Conservation (phyloP, 176 grass and related monocot species). For the Cocos nucifera region DNA sequence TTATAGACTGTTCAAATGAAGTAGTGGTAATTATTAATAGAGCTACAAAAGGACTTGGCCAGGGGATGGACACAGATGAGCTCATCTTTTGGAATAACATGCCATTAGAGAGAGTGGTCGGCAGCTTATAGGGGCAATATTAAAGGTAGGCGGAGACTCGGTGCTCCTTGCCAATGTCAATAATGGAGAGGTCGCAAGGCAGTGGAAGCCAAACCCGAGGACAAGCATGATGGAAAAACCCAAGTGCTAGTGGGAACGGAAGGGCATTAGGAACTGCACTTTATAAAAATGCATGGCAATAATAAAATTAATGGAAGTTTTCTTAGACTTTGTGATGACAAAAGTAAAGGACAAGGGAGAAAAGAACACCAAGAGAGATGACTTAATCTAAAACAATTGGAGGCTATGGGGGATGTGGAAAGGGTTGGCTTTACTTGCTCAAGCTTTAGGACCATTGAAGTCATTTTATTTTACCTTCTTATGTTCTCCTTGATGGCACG, state of each 20-base stretch:
- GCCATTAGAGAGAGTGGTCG: slow-evolving; percentile 17
- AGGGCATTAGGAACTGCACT: slow-evolving; percentile 12
- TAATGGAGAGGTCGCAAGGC: slow-evolving; percentile 1
- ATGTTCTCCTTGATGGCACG: neutral
- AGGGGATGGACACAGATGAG: neutral
- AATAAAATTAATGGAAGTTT: neutral
- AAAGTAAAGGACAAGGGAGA: neutral
- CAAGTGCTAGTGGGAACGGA: slow-evolving; percentile 23
- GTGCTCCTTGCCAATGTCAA: neutral
- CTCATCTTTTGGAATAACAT: slow-evolving; percentile 1
- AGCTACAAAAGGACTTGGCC: neutral
- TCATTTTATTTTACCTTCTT: neutral
- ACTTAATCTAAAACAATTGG: no score
- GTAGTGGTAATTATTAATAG: neutral
- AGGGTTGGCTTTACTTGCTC: neutral
- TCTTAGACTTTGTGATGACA: neutral
- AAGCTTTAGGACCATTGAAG: neutral
- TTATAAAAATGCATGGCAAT: slow-evolving; percentile 12
- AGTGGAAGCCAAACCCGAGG: neutral
- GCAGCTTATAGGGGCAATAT: slow-evolving; percentile 32
- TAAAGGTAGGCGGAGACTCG: neutral
- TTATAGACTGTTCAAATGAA: slow-evolving; percentile 16
- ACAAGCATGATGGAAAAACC: slow-evolving; percentile 20
- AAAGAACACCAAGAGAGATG: no score
- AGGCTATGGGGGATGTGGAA: neutral